phyloP scores from a whole-genome alignment of 2,329 filamentous ascomycete species.

The Byssothecium circinans region DNA sequence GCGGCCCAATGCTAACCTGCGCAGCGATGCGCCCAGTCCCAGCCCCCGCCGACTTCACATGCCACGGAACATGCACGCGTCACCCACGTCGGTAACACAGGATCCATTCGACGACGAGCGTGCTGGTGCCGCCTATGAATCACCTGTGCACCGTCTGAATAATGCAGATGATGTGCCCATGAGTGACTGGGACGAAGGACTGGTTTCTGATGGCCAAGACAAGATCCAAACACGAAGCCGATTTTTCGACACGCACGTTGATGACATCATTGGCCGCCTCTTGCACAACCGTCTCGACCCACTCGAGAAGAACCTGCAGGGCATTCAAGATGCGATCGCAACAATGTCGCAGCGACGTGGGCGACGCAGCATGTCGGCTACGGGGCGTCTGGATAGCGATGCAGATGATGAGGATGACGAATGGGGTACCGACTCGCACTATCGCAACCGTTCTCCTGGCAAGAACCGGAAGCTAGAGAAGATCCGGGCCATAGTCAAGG shows the following conservation, averaged over 20 bases:
- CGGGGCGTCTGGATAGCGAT: conserved; percentile 75
- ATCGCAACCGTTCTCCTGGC: conserved; percentile 73
- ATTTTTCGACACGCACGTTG: conserved; percentile 91
- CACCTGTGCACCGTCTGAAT: conserved; percentile 64
- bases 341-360: conserved; percentile 60
- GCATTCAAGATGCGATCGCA: conserved; percentile 71
- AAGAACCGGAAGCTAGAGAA: conserved; percentile 81
- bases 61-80: conserved; percentile 32
- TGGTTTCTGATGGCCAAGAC: conserved; percentile 73
- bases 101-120: conserved; percentile 67
- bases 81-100: conserved; percentile 46
- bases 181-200: conserved; percentile 90
- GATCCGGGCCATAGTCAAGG: conserved; percentile 62
- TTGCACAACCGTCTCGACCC: conserved; percentile 77
- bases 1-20: conserved; percentile 48
- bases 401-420: conserved; percentile 92
- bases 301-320: conserved; percentile 74
- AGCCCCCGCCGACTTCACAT: conserved; percentile 60
- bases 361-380: conserved; percentile 67
- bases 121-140: conserved; percentile 54
- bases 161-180: conserved; percentile 65
- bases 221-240: conserved; percentile 79
- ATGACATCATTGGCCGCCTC: conserved; percentile 77
- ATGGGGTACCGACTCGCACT: conserved; percentile 54
- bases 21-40: conserved; percentile 73